Evolutionary conservation across 805 yeast genomes (phyloP).

Genomic region (Saccharomycodes ludwigii): DNA sequence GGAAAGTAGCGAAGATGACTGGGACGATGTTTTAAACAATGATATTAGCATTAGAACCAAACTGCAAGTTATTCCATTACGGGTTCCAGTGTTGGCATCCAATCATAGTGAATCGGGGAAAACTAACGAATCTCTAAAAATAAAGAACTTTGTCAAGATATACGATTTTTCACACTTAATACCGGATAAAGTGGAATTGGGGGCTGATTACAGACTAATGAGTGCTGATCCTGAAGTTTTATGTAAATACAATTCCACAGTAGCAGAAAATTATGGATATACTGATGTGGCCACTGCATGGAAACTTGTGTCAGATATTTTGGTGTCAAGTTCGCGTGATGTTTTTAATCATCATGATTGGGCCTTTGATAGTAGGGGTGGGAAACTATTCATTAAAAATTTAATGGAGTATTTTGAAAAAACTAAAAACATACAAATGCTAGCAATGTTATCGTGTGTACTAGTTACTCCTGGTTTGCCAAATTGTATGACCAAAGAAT

Average conservation of each 20-base stretch:
- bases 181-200: constrained; percentile 65
- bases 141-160: constrained; percentile 45
- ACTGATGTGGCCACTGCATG: constrained; percentile 62
- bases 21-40: constrained; percentile 51
- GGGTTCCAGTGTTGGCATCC: constrained; percentile 33
- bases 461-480: constrained; percentile 26
- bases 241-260: constrained; percentile 56
- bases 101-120: constrained; percentile 17
- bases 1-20: constrained; percentile 33
- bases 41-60: constrained; percentile 38
- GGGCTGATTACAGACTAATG: constrained; percentile 49
- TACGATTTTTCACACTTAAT: constrained; percentile 57
- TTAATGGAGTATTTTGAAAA: constrained; percentile 53
- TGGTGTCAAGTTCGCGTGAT: constrained; percentile 17
- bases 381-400: constrained; percentile 48
- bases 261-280: constrained; percentile 53
- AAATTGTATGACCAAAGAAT: constrained; percentile 1
- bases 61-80: constrained; percentile 3
- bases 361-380: constrained; percentile 76
- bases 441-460: constrained; percentile 77
- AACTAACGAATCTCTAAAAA: constrained; percentile 16
- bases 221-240: constrained; percentile 54
- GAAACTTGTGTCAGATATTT: constrained; percentile 40
- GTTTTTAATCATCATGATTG: constrained; percentile 39
- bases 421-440: constrained; percentile 68